Base-by-base conservation (phyloP, 768 basidiomycete species). In the Boletus rubroflammeus region DNA sequence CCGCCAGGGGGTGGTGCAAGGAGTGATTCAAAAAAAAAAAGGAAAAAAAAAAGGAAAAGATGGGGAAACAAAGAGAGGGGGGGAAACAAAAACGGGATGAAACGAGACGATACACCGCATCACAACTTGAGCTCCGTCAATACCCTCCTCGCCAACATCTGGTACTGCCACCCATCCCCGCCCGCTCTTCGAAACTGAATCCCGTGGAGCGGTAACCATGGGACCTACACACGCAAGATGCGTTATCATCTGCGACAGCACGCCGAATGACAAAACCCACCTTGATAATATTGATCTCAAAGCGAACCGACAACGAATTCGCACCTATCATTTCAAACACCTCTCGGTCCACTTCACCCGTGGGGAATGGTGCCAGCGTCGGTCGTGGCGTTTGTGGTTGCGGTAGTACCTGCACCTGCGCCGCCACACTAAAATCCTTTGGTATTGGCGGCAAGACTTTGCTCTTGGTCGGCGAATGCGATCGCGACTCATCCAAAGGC, bases 231-330 rank as follows among this genome's bases (percentile, higher is more conserved):
- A 50, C 29, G 35, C 2, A 25, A 15, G 15, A 43, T 5, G 13
- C 15, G 43, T 60, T 50, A 52, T 48, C 43, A 34, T 36, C 23
- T 15, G 17, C 19, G 13, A 31, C 25, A 31, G 5, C 21, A 14
- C 1, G 13, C 35, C 31, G 5, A 11, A 25, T 9, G 6, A 41
- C 29, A 47, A 40, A 47, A 28, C 85, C 17, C 59, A 95, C 94
- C 82, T 98, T 98, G 69, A 99, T 92, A 60, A 99, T 88, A 68
- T 89, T 95, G 55, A 98, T 91, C 72, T 99, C 96, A 70, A 98
- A 99, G 57, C 93, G 82, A 11, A 99, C 96, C 58, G 91, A 86
- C 57, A 98, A 68, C 40, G 83, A 83, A 69, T 85, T 91, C 53
- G 84, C 82, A 26, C 84, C 85, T 67, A 89, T 82, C 59, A 69